These are phyloP conservation scores for Grosmannia penicillata DNA, from an alignment of 2,329 filamentous ascomycete genomes.

Conservation along the genomic window DNA sequence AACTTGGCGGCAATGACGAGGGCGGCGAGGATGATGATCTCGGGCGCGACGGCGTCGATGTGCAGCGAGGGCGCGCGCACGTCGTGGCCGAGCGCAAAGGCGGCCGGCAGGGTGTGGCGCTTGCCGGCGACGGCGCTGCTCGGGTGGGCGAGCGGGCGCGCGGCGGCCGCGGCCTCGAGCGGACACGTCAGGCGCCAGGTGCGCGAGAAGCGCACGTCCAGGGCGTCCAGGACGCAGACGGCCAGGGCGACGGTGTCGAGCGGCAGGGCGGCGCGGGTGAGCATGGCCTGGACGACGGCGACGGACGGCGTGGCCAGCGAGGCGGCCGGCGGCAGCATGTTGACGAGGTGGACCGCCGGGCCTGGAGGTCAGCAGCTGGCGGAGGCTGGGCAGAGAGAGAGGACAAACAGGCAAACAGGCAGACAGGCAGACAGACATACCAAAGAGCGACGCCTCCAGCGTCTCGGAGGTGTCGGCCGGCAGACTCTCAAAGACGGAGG, in stretches of 20 bases:
- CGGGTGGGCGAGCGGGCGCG: not conserved
- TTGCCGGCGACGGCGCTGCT: conserved; percentile 19
- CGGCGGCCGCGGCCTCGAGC: conserved; percentile 13
- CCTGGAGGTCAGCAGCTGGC: conserved; percentile 24
- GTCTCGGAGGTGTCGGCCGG: conserved; percentile 7
- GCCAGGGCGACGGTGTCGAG: conserved; percentile 49
- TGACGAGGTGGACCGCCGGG: conserved; percentile 50
- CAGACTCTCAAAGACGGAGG: conserved; percentile 29
- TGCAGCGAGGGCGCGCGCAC: conserved; percentile 22
- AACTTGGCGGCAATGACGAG: conserved; percentile 53
- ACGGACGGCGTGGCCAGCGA: conserved; percentile 45
- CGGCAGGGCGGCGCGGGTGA: conserved; percentile 40
- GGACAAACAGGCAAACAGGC: not conserved
- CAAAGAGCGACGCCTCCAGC: conserved; percentile 16
- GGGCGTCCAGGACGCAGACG: conserved; percentile 51
- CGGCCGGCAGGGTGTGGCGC: conserved; percentile 34
- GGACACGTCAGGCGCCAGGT: conserved; percentile 47
- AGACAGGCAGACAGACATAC: conserved; percentile 13
- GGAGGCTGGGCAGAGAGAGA: not conserved
- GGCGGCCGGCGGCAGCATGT: conserved; percentile 48
- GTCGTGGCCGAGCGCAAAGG: not conserved
- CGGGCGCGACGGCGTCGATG: conserved; percentile 46
- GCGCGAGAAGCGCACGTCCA: conserved; percentile 46
- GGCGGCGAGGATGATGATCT: conserved; percentile 47
- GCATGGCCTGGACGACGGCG: conserved; percentile 43